Evolutionary conservation across 192 early-diverging fungal genomes (phyloP).

Genomic region (Backusella mclennaniae): DNA sequence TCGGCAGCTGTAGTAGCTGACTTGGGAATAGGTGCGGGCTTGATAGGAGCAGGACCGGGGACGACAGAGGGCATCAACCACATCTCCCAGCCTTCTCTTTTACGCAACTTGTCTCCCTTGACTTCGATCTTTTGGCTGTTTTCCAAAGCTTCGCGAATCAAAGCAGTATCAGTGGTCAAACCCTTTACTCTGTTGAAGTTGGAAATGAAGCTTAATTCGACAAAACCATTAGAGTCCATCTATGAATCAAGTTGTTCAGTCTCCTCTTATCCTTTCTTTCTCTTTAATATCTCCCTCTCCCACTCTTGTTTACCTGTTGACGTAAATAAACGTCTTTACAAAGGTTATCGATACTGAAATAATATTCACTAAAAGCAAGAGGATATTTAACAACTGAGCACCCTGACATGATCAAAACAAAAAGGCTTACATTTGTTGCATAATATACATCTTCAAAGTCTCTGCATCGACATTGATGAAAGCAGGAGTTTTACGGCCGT

Average conservation of each 20-base stretch:
- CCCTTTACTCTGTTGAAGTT: slow-evolving; percentile 88
- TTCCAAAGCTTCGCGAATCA: slow-evolving; percentile 60
- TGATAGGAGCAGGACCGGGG: not conserved
- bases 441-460: slow-evolving; percentile 52
- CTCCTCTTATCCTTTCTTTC: not conserved
- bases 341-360: slow-evolving; percentile 96
- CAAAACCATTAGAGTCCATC: slow-evolving; percentile 88
- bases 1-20: slow-evolving; percentile 12
- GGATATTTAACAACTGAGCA: not conserved
- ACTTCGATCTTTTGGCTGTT: slow-evolving; percentile 39
- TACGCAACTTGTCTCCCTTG: slow-evolving; percentile 53
- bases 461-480: slow-evolving; percentile 41
- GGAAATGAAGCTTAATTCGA: slow-evolving; percentile 74
- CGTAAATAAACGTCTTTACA: slow-evolving; percentile 96
- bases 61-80: slow-evolving; percentile 66
- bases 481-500: slow-evolving; percentile 7
- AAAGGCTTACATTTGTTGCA: slow-evolving; percentile 60
- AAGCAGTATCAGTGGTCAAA: slow-evolving; percentile 61
- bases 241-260: slow-evolving; percentile 41
- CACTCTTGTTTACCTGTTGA: slow-evolving; percentile 32
- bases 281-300: too few species aligned
- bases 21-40: slow-evolving; percentile 1
- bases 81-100: slow-evolving; percentile 78
- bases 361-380: slow-evolving; percentile 72
- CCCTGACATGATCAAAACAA: not conserved